Evolutionary conservation across 495 filamentous ascomycete species (phyloP).

Genomic region (Cercophora scortea): DNA sequence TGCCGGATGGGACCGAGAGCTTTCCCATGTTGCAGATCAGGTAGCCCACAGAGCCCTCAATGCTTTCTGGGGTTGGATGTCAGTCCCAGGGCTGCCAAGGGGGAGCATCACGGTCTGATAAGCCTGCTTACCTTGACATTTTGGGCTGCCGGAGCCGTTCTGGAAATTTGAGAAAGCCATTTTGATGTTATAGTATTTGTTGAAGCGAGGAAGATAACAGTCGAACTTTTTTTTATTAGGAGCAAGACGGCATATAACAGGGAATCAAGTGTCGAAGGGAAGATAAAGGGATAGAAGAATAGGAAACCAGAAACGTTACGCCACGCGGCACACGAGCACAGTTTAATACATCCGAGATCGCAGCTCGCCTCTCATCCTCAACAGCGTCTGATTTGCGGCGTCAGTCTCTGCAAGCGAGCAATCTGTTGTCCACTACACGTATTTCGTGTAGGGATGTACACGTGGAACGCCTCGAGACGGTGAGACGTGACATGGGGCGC

Average conservation of each 20-base stretch:
- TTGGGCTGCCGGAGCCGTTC: not conserved
- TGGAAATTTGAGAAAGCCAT: not conserved
- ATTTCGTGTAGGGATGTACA: too few species aligned
- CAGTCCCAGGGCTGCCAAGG: not conserved
- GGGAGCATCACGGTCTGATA: not conserved
- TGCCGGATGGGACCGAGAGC: constrained; percentile 14
- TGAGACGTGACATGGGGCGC: too few species aligned
- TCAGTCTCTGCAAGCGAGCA: too few species aligned
- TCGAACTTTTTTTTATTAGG: too few species aligned
- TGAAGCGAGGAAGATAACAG: too few species aligned
- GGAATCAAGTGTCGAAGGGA: not conserved
- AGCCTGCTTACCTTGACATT: constrained; percentile 7
- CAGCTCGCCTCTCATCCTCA: too few species aligned
- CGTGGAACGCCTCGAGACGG: too few species aligned
- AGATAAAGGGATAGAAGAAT: not conserved
- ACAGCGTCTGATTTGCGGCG: too few species aligned
- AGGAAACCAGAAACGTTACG: not conserved
- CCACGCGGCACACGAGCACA: too few species aligned
- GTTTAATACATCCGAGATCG: too few species aligned
- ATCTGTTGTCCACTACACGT: too few species aligned
- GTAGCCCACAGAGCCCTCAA: constrained; percentile 12
- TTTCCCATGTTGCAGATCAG: constrained; percentile 10
- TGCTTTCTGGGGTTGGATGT: constrained; percentile 11
- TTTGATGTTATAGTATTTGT: not conserved
- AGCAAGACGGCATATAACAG: too few species aligned